Conservation (phyloP, 1,284 basidiomycete species). For the Paramarasmius palmivorus region DNA sequence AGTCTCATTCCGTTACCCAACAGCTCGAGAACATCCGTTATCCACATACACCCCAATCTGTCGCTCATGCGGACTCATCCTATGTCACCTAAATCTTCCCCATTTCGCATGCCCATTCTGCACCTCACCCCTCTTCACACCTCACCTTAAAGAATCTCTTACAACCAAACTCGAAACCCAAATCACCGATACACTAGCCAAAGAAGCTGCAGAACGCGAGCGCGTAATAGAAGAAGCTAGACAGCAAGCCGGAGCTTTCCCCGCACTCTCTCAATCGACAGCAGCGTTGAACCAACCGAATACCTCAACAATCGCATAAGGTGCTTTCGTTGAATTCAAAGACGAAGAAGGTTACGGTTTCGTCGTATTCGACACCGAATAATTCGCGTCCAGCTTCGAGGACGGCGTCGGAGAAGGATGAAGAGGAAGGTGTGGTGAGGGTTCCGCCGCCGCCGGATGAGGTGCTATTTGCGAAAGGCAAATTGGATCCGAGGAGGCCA, state of each 20-base stretch:
- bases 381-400: no score
- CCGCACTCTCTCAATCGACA: conserved; percentile 36
- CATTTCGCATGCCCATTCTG: conserved; percentile 63
- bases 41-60: conserved; percentile 61
- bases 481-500: no score
- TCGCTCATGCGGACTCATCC: conserved; percentile 56
- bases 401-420: no score
- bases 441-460: no score
- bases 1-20: background rate
- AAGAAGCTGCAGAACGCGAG: conserved; percentile 50
- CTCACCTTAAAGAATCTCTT: conserved; percentile 32
- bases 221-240: conserved; percentile 47
- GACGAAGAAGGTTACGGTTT: no score
- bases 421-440: no score
- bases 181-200: conserved; percentile 41
- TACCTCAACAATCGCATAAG: no score
- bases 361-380: no score
- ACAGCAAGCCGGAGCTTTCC: conserved; percentile 60
- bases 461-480: no score
- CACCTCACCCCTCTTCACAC: conserved; percentile 35
- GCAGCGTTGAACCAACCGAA: no score
- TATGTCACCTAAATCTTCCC: conserved; percentile 60
- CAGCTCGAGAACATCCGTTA: conserved; percentile 58
- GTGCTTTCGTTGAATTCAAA: no score
- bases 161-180: conserved; percentile 42